A percentile compares a stretch with the other conserved stretches of the same genome.
phyloP scores from a whole-genome alignment of 306 rosid species.

The Calophaca sinica region DNA sequence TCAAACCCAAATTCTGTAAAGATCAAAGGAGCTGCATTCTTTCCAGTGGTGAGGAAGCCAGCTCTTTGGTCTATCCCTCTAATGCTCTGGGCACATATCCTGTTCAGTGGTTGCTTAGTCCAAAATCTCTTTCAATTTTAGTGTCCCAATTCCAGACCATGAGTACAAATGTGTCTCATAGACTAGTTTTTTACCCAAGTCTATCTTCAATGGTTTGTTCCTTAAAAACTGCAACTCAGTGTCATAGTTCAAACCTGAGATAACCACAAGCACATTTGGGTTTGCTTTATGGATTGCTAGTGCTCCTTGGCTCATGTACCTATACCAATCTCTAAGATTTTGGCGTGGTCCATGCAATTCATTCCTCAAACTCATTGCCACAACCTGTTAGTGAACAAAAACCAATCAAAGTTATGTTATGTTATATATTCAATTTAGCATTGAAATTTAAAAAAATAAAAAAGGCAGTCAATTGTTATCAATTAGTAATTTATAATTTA shows the following conservation, averaged over 20 bases:
- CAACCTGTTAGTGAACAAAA: constrained; percentile 46
- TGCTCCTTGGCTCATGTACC: constrained; percentile 52
- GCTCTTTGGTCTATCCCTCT: constrained; percentile 48
- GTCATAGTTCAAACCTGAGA: constrained; percentile 64
- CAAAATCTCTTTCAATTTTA: constrained; percentile 52
- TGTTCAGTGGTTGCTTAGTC: constrained; percentile 57
- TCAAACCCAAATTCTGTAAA: constrained; percentile 64
- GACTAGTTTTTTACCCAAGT: constrained; percentile 52
- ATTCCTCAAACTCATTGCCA: constrained; percentile 67
- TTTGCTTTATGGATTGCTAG: constrained; percentile 49
- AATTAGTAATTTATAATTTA: not conserved
- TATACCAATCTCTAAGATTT: constrained; percentile 54
- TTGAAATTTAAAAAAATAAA: not conserved
- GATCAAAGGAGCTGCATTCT: constrained; percentile 53
- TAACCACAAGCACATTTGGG: constrained; percentile 53
- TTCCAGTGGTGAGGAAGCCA: constrained; percentile 52
- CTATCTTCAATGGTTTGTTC: constrained; percentile 42
- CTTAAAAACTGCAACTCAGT: constrained; percentile 58
- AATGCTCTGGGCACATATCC: constrained; percentile 51
- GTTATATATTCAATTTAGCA: not conserved
- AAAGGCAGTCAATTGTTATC: too few species aligned
- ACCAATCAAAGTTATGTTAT: not conserved
- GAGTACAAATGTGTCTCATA: constrained; percentile 66
- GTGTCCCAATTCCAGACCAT: constrained; percentile 59
- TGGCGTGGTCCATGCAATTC: constrained; percentile 65